Base-by-base conservation (phyloP, 73 alveolate genomes). In the Stentor coeruleus region DNA sequence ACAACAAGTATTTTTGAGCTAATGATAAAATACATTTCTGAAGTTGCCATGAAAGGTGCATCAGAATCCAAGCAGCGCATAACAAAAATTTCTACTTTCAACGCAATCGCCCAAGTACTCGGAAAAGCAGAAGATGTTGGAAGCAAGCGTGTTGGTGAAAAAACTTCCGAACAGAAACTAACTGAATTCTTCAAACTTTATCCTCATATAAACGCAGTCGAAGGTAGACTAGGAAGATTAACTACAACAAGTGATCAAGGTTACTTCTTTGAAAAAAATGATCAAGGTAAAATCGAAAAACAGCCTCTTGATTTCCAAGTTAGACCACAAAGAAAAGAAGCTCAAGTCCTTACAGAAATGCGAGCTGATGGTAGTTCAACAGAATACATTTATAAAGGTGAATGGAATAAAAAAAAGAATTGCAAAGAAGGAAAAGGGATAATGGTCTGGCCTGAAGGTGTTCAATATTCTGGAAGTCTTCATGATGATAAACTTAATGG, bases 391-490 rank as follows among this genome's bases (percentile, higher is more conserved):
- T 66, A 66, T 33, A 66, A 66, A 33, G 79, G 79, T 40, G 79
- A 66, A 40, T 31, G n/a, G 37, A 66, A 66, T 66, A 66, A 66
- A 40, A 66, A 31, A 66, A 66, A 66, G 33, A 33, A 26, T 20
- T 20, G 42, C 36, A 75, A 39, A 38, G 74, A 75, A 39, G 83
- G 83, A 28, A 75, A 40, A 75, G 83, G 83, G 0, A 38, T 20
- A 14, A 14, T 39, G 35, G 38, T 75, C 15, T 75, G 83, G 72
- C 59, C 72, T 75, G 72, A 75, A 39, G 83, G 83, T 20, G 83
- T 40, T 75, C 28, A 15, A 38, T 75, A 75, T 33, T 31, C 26
- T 37, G 83, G 83, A 6, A n/a, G 72, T 1, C 39, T 37, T 14
- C 26, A n/a, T 2, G 83, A 75, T 2, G 66, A 40, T n/a, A 75